Evolutionary conservation across 352 stramenopile species (phyloP), one percentile per base, ranked within the genome.

Genomic region (Phytophthora sp.): DNA sequence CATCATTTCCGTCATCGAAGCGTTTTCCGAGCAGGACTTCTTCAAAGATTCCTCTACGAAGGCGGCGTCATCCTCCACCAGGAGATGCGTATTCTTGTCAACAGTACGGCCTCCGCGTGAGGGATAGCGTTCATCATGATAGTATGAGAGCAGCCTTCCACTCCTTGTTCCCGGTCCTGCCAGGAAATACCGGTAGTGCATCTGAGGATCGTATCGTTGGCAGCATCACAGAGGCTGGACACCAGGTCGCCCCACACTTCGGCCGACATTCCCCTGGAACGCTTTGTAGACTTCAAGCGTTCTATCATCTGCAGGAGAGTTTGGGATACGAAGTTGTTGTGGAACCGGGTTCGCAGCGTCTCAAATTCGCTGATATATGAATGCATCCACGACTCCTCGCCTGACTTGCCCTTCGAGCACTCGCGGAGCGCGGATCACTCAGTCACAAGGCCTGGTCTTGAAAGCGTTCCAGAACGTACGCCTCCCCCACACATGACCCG

Each of bases 221-320:
- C 46, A 5, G 16, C 15, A 29, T 42, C 27, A 38, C 45, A 39
- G 7, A 53, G 8, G 13, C 26, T 21, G 16, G 45, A 53, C 3
- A 51, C 23, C 15, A 51, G 13, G 23, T 36, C 44, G 12, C 12
- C 24, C 44, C 44, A 51, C 23, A 51, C 24, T 23, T 51, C 23
- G 4, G 44, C 44, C 1, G 24, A 23, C 44, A 51, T 51, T 24
- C 44, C 44, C 18, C 26, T 11, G 12, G 24, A 18, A 7, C 44
- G 44, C 12, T 51, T 51, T 1, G 44, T 16, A 7, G 11, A 36
- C 24, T 51, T 51, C 11, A 51, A 24, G 15, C 24, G 16, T n/a
- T 51, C 44, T 6, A 53, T 53, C 45, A 53, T 53, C 45, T 53
- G 45, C 27, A 38, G 26, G 26, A 27, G 45, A 3, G 45, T 53